Evolutionary conservation across 2,329 filamentous ascomycete species (phyloP).

Genomic region (Domatiomyces globalis): DNA sequence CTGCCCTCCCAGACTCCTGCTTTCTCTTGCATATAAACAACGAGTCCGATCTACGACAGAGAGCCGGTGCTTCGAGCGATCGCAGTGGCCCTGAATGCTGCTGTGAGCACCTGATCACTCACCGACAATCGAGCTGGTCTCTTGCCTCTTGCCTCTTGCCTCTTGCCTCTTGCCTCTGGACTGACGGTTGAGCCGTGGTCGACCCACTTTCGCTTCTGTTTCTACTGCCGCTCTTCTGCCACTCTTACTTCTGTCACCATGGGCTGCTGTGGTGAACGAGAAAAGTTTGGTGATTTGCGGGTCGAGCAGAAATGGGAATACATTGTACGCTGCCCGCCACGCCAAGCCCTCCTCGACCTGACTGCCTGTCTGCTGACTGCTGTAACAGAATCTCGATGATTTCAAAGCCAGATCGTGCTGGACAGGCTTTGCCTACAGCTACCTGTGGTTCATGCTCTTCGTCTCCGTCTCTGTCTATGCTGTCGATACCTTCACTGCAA

Average conservation of each 20-base stretch:
- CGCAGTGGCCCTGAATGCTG: neutral
- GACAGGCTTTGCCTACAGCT: slow-evolving; percentile 64
- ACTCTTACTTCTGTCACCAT: slow-evolving; percentile 33
- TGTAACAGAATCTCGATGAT: slow-evolving; percentile 45
- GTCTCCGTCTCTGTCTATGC: slow-evolving; percentile 73
- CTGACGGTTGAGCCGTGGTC: slow-evolving; percentile 15
- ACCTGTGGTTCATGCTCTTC: slow-evolving; percentile 66
- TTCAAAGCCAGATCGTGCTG: slow-evolving; percentile 74
- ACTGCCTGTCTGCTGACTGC: slow-evolving; percentile 5
- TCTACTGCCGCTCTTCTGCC: neutral
- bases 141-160: too few species aligned
- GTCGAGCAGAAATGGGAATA: slow-evolving; percentile 92
- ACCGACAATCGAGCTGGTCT: slow-evolving; percentile 16
- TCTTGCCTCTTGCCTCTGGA: slow-evolving; percentile 16
- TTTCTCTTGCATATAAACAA: neutral
- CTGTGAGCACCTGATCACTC: neutral
- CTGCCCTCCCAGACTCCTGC: neutral
- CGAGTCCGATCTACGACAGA: neutral
- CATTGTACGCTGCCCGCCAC: slow-evolving; percentile 54
- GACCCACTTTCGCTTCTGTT: slow-evolving; percentile 14
- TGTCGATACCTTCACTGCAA: slow-evolving; percentile 83
- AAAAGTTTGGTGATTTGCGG: slow-evolving; percentile 50
- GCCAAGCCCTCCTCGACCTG: neutral
- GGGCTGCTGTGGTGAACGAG: slow-evolving; percentile 47
- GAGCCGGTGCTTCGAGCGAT: neutral